Conservation (phyloP, 1,139 yeast species). For the Hansenula sp. region DNA sequence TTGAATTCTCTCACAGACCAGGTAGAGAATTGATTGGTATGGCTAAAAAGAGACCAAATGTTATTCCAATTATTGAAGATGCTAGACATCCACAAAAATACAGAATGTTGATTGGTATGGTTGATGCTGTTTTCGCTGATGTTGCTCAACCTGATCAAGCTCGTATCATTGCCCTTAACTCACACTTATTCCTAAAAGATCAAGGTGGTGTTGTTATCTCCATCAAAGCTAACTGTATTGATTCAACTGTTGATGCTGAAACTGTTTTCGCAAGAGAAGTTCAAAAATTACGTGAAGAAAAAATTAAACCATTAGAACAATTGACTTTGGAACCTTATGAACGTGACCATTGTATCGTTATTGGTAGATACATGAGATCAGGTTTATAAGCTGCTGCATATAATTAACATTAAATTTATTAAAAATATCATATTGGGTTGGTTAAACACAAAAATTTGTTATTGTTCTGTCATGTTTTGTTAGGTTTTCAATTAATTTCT, state of each 20-base stretch:
- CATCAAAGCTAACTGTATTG: constrained; percentile 99
- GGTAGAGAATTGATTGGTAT: constrained; percentile 98
- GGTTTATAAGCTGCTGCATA: constrained; percentile 36
- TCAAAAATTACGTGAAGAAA: constrained; percentile 97
- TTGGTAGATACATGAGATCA: constrained; percentile 94
- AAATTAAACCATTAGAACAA: constrained; percentile 97
- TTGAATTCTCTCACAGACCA: constrained; percentile 98
- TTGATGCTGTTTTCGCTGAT: constrained; percentile 97
- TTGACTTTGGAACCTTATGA: constrained; percentile 98
- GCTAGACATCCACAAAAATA: constrained; percentile 99
- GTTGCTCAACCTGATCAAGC: constrained; percentile 99
- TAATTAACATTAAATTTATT: not conserved
- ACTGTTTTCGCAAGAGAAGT: constrained; percentile 99
- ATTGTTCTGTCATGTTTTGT: no score
- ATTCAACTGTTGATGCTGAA: constrained; percentile 98
- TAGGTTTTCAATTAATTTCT: no score
- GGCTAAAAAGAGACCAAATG: constrained; percentile 99
- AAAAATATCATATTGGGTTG: not conserved
- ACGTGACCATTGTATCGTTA: constrained; percentile 99
- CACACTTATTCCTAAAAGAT: constrained; percentile 96
- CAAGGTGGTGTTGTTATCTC: constrained; percentile 98
- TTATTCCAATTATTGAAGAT: constrained; percentile 97
- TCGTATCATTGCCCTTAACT: constrained; percentile 97
- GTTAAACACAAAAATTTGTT: no score
- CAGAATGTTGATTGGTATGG: constrained; percentile 99